These are phyloP conservation scores for Collybiopsis confluens DNA, from an alignment of 768 basidiomycete species.

Conservation along the genomic window DNA sequence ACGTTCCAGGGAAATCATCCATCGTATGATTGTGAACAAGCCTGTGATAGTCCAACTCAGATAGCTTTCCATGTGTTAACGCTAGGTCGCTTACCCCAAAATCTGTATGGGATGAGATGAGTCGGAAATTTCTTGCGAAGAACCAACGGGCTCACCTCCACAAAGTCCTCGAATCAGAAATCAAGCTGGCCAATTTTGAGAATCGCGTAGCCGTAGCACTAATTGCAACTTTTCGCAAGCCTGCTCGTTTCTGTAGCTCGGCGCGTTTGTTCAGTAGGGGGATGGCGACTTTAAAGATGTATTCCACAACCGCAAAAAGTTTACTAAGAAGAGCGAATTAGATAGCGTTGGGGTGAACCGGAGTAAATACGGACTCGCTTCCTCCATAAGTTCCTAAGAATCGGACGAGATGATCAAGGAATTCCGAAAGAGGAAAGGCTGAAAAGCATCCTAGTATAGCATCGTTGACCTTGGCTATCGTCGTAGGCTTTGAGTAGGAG, in stretches of 20 bases:
- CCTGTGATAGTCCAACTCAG: slow-evolving; percentile 40
- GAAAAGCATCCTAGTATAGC: slow-evolving; percentile 60
- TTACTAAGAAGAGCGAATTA: slow-evolving; percentile 43
- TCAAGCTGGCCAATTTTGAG: slow-evolving; percentile 46
- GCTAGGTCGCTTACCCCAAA: slow-evolving; percentile 63
- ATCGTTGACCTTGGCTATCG: slow-evolving; percentile 55
- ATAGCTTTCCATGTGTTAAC: neutral
- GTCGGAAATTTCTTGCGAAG: no score
- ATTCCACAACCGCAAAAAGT: slow-evolving; percentile 75
- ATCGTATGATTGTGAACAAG: slow-evolving; percentile 73
- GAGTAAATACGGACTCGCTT: slow-evolving; percentile 61
- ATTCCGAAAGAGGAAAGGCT: slow-evolving; percentile 53
- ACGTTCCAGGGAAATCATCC: slow-evolving; percentile 75
- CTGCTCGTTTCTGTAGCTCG: slow-evolving; percentile 60
- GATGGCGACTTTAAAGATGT: slow-evolving; percentile 63
- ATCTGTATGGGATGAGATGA: slow-evolving; percentile 22
- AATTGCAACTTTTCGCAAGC: slow-evolving; percentile 46
- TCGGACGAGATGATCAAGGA: slow-evolving; percentile 67
- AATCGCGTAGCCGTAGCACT: slow-evolving; percentile 53
- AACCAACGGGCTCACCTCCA: slow-evolving; percentile 44
- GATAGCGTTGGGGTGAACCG: slow-evolving; percentile 1
- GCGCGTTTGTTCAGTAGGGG: slow-evolving; percentile 67
- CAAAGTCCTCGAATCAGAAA: slow-evolving; percentile 68
- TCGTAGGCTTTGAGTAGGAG: slow-evolving; percentile 48
- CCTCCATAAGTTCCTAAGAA: slow-evolving; percentile 83